phyloP scores from a whole-genome alignment of 2,329 filamentous ascomycete genomes.

The Trichoderma sp. region DNA sequence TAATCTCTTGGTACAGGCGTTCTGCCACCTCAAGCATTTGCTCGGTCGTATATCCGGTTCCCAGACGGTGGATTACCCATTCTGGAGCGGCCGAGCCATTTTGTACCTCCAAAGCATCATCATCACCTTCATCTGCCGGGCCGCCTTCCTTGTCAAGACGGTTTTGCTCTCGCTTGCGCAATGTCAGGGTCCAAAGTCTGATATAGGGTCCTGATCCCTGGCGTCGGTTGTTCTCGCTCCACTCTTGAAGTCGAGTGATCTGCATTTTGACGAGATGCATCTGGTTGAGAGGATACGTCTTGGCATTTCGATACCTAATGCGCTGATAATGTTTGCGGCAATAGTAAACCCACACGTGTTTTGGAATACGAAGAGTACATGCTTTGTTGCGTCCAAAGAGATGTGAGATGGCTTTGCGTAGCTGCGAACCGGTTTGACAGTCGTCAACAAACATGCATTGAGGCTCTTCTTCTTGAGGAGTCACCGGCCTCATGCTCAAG shows the following conservation, averaged over 20 bases:
- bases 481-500: neutral
- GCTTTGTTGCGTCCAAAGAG: conserved; percentile 83
- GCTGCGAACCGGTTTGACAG: conserved; percentile 63
- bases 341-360: conserved; percentile 72
- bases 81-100: conserved; percentile 50
- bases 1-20: conserved; percentile 51
- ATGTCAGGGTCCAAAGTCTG: conserved; percentile 61
- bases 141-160: conserved; percentile 48
- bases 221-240: conserved; percentile 58
- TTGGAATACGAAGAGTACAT: conserved; percentile 71
- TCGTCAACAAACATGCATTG: conserved; percentile 60
- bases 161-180: conserved; percentile 67
- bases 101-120: conserved; percentile 36
- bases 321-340: conserved; percentile 86
- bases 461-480: conserved; percentile 28
- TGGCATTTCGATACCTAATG: conserved; percentile 67
- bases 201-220: conserved; percentile 40
- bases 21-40: conserved; percentile 54
- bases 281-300: conserved; percentile 64
- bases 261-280: conserved; percentile 66
- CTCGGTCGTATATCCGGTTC: conserved; percentile 52
- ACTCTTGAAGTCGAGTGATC: conserved; percentile 64
- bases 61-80: conserved; percentile 54
- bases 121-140: conserved; percentile 39
- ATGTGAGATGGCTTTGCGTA: conserved; percentile 78